Evolutionary conservation across 2,329 filamentous ascomycete genomes (phyloP), one percentile per base, ranked within the genome.

Genomic region (Microcyclospora tardicrescens): DNA sequence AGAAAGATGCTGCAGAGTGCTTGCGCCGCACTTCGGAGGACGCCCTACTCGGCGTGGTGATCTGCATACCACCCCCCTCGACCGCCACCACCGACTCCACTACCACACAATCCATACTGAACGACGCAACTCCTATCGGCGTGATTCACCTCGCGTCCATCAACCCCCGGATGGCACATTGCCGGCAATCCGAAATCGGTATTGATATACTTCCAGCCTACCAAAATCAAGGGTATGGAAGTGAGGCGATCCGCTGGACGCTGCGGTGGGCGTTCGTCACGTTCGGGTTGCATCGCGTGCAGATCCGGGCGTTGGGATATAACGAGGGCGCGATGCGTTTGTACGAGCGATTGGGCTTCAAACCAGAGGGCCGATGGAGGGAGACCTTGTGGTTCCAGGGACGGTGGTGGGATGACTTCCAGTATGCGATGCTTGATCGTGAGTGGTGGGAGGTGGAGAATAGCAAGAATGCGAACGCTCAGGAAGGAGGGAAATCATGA

Each of bases 301-400:
- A 47, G 3, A 58, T 72, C 10, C 43, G 51, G 9, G 60, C 62
- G 0, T 60, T 64, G 28, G 59, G 51, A 15, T 72, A 60, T 38
- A 73, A 72, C 35, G 50, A 54, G 16, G 59, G 66, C 0, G 68
- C 65, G 0, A 36, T 55, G 12, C 51, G 59, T 13, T 38, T 72
- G 47, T 72, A 72, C 45, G 52, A 62, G 46, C 57, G 56, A 33
- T 40, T 71, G 10, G 68, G 69, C 0, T 71, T 72, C 43, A 58
- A 57, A 36, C 44, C 53, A 2, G 68, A 72, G 43, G 67, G 68
- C 0, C 50, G 59, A 3, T 54, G 47, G 36, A 55, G 66, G 38
- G 61, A 72, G 48, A 47, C 51, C 1, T 38, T 66, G 11, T 71
- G 60, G 54, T 53, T 59, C 43, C 56, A 68, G 36, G 59, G 68